These are phyloP conservation scores for Kappamyces sp. DNA, from an alignment of 192 early-diverging fungal species.

Conservation along the genomic window DNA sequence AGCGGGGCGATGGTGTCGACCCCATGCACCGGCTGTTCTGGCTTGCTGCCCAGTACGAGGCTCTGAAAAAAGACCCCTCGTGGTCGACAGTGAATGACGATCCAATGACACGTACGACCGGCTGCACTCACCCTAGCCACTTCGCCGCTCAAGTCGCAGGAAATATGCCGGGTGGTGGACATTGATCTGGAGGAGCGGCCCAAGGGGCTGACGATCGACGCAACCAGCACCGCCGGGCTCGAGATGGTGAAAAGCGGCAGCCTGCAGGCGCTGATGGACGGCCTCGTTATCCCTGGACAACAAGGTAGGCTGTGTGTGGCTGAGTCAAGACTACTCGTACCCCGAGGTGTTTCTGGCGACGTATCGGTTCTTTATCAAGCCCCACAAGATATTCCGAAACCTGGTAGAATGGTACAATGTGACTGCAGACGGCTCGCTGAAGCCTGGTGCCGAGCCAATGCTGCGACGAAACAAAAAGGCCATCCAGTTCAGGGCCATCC, in stretches of 20 bases:
- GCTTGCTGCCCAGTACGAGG: constrained; percentile 26
- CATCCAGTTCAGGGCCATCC: constrained; percentile 37
- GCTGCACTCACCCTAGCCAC: constrained; percentile 15
- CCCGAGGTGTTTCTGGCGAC: constrained; percentile 51
- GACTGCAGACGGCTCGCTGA: constrained; percentile 29
- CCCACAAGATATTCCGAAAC: constrained; percentile 26
- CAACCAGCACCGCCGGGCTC: constrained; percentile 7
- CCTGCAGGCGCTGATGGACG: constrained; percentile 15
- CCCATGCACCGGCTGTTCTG: constrained; percentile 29
- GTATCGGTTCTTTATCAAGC: constrained; percentile 40
- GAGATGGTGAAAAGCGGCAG: constrained; percentile 26
- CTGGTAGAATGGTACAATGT: constrained; percentile 57
- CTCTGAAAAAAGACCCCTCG: constrained; percentile 16
- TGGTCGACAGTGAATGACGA: constrained; percentile 20
- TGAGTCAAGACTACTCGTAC: constrained; percentile 37
- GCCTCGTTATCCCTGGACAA: constrained; percentile 24
- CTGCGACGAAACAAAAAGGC: constrained; percentile 33
- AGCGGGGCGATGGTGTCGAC: constrained; percentile 1
- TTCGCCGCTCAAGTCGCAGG: constrained; percentile 12
- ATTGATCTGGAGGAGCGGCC: constrained; percentile 29
- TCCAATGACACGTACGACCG: constrained; percentile 15
- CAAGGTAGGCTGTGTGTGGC: constrained; percentile 1
- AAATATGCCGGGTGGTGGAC: constrained; percentile 17
- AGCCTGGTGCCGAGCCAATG: constrained; percentile 27
- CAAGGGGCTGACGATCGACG: constrained; percentile 18